Evolutionary conservation across 345 rosid genomes (phyloP), one percentile per base, ranked within the genome.

Genomic region (Rhizophora mangle): DNA sequence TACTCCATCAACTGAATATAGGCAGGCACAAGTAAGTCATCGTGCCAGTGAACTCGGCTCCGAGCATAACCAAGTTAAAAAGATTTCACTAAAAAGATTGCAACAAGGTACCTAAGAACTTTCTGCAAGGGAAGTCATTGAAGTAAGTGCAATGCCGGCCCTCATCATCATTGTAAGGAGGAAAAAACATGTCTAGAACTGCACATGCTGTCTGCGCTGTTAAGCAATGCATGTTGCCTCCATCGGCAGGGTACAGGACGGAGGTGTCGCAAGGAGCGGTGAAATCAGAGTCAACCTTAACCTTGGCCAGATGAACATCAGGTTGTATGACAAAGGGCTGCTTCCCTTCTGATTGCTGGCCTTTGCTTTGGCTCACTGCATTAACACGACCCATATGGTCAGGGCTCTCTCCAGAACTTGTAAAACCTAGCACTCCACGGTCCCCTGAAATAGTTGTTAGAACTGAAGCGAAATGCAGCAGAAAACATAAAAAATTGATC

Each of bases 161-260:
- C 0, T 92, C 97, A 0, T 79, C 79, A 60, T 83, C 89, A 0
- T 81, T 79, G 77, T 95, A 95, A 5, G 99, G 98, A 62, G 99
- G 99, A 32, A 94, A 94, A 27, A 92, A 87, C 62, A 95, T 96
- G 18, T 95, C 99, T 5, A 95, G 84, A 59, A 95, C 94, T 0
- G 99, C 98, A 29, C 99, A 95, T 0, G 96, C 88, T 1, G 97
- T 92, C 67, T 76, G 80, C 0, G 91, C 98, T 2, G 93, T 89
- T 85, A 95, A 90, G 78, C 94, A 68, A 77, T 95, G 99, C 92
- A 95, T 90, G 83, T 95, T 95, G 68, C 99, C 99, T 58, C 97
- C 99, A 54, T 90, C 91, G 26, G 85, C 84, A 7, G 99, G 99
- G 76, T 87, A 95, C 46, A 95, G 91, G 69, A 95, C 89, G 32